Evolutionary conservation across 495 filamentous ascomycete species (phyloP), one percentile per base, ranked within the genome.

Genomic region (Tuber umbilicatum): DNA sequence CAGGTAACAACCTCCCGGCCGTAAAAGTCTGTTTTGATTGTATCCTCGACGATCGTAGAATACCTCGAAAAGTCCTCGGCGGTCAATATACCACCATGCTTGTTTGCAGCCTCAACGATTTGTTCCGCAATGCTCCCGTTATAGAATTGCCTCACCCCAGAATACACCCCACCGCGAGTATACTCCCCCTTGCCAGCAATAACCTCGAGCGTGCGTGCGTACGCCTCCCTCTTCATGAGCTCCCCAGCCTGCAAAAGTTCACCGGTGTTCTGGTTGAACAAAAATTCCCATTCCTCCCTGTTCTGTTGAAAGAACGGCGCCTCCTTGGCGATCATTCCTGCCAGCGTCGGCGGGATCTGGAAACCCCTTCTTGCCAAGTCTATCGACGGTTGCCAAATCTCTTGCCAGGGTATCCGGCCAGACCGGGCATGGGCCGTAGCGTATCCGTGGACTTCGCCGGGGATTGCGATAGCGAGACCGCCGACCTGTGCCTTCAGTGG

Each of bases 361-460:
- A 82, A 82, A n/a, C 81, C 81, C 21, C 75, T 40, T 43, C 73
- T 70, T 23, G 69, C 74, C 37, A 82, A 69, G 38, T 75, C 71
- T 72, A 82, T 79, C 10, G 70, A 69, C 14, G 81, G 81, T 39
- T 72, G 45, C 81, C 81, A 82, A 19, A 82, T 35, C 17, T 82
- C 75, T 69, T 78, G 72, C 81, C 81, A 82, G 12, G 81, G 75
- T 7, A 82, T 70, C 14, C 72, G 73, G 2, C 81, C 81, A n/a
- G 73, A 82, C 19, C 70, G 68, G 39, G 73, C 60, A 41, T 82
- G 81, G 12, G 75, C 78, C 16, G 78, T 75, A 37, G 78, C 73
- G 41, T 78, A 82, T 7, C 81, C 81, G 67, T 82, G 70, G 7
- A 82, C 72, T 70, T 82, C 81, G 5, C 81, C 81, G 14, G 81